Percentiles rank a stretch among this genome's conserved stretches.
These are phyloP conservation scores for Fusarium citri DNA, from an alignment of 2,329 filamentous ascomycete species.

Conservation along the genomic window DNA sequence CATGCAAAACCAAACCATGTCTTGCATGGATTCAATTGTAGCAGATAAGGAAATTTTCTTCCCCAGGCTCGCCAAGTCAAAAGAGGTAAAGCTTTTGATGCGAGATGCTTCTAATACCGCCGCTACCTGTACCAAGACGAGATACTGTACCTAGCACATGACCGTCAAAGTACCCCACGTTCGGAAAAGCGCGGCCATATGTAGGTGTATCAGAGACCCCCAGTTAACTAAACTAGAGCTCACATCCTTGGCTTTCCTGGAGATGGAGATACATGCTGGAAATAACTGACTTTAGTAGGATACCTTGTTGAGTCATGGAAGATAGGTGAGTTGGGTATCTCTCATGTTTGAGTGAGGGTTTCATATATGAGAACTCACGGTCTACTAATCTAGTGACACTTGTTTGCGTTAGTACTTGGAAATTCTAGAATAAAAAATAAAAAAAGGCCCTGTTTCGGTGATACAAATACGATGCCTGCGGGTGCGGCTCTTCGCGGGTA, in stretches of 20 bases:
- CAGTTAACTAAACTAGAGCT: conserved; percentile 12
- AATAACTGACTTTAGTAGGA: background rate
- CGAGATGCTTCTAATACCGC: background rate
- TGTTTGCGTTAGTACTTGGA: background rate
- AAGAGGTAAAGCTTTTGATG: conserved; percentile 24
- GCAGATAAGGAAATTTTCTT: conserved; percentile 27
- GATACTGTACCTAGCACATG: conserved; percentile 33
- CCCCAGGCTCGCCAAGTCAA: conserved; percentile 17
- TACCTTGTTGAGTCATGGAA: background rate
- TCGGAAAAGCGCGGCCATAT: conserved; percentile 45
- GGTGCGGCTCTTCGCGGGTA: conserved; percentile 46
- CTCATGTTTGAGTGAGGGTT: background rate
- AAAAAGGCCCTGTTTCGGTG: background rate
- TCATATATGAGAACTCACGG: background rate
- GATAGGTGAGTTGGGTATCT: too few relatives aligned
- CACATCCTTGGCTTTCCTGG: conserved; percentile 10
- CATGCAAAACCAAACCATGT: conserved; percentile 3
- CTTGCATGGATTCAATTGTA: background rate
- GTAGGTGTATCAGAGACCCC: conserved; percentile 18
- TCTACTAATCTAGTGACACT: background rate
- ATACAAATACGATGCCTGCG: background rate
- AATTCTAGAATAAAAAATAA: background rate
- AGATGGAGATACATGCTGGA: background rate
- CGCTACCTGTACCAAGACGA: conserved; percentile 11
- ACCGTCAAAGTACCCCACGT: conserved; percentile 36